Evolutionary conservation across 169 alveolate genomes (phyloP).

Genomic region (Perkinsus olseni): DNA sequence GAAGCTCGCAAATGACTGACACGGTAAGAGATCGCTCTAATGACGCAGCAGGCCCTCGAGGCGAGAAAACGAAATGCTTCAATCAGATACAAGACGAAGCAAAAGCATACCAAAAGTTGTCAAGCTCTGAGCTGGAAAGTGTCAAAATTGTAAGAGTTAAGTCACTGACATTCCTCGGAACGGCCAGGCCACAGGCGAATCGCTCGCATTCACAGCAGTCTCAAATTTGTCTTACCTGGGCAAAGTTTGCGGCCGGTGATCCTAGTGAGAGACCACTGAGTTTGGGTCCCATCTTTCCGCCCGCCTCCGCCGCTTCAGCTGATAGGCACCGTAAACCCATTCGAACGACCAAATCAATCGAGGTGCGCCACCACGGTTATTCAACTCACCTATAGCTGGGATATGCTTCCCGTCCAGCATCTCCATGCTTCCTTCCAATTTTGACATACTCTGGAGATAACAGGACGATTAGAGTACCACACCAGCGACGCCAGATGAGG

Average conservation of each 20-base stretch:
- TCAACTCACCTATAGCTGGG: background rate
- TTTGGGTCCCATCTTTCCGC: background rate
- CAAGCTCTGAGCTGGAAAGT: too few species aligned
- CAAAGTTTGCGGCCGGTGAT: background rate
- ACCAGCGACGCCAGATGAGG: background rate
- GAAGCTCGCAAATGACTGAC: background rate
- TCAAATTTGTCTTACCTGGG: background rate
- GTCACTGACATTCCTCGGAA: too few species aligned
- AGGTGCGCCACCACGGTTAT: too few species aligned
- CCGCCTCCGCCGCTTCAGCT: background rate
- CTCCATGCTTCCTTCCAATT: background rate
- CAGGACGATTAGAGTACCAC: background rate
- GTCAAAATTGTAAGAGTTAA: too few species aligned
- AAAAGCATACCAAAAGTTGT: too few species aligned
- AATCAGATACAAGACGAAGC: background rate
- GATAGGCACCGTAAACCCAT: background rate
- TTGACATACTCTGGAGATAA: background rate
- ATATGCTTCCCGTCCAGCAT: background rate
- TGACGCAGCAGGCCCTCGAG: too few species aligned
- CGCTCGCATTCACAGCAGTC: too few species aligned
- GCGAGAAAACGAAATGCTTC: too few species aligned
- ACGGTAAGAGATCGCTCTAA: too few species aligned
- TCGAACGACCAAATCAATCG: background rate
- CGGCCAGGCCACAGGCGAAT: too few species aligned
- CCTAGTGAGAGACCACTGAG: background rate